phyloP scores from a whole-genome alignment of 257 asterid genomes.

The Solanum tarapatanum region DNA sequence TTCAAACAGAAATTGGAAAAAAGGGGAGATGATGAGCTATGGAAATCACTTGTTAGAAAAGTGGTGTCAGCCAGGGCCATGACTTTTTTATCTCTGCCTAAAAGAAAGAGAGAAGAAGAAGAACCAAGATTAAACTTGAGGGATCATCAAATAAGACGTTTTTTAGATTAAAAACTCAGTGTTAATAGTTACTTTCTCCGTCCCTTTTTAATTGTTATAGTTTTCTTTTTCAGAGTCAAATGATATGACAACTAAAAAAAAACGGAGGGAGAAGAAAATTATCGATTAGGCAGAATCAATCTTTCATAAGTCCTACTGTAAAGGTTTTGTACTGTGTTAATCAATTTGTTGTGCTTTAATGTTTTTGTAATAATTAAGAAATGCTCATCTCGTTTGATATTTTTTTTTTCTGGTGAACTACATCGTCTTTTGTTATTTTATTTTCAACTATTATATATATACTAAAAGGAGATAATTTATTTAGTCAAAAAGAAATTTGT shows the following conservation, averaged over 20 bases:
- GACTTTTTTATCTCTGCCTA: slow-evolving; percentile 41
- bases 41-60: slow-evolving; percentile 56
- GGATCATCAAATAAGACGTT: slow-evolving; percentile 23
- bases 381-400: neutral
- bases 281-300: neutral
- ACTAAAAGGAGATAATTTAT: neutral
- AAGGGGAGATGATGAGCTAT: slow-evolving; percentile 31
- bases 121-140: slow-evolving; percentile 15
- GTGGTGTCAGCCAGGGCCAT: slow-evolving; percentile 51
- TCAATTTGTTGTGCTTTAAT: neutral
- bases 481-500: neutral
- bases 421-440: neutral
- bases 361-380: neutral
- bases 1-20: slow-evolving; percentile 45
- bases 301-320: neutral
- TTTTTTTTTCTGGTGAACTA: neutral
- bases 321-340: neutral
- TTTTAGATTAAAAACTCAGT: slow-evolving; percentile 11
- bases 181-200: neutral
- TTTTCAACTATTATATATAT: neutral
- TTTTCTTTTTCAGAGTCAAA: too few relatives aligned
- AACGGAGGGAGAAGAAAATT: too few relatives aligned
- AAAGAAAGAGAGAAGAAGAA: slow-evolving; percentile 52
- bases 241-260: too few relatives aligned
- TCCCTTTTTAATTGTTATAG: too few relatives aligned